phyloP scores from a whole-genome alignment of 2,329 filamentous ascomycete species.

The Neofusicoccum kwambonambiense region DNA sequence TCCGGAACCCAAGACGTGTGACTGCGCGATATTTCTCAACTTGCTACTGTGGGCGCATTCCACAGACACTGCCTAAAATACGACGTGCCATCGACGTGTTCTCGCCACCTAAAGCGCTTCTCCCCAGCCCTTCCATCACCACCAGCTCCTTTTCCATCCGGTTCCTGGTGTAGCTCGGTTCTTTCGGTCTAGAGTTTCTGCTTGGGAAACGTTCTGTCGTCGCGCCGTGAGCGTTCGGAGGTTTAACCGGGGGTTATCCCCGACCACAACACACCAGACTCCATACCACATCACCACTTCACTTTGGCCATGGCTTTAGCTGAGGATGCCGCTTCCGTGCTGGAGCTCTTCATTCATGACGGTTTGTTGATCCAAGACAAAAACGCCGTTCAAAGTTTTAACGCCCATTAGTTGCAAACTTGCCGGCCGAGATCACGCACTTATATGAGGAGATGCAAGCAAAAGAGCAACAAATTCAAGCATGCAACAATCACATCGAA shows the following conservation, averaged over 20 bases:
- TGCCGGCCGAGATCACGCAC: slow-evolving; percentile 79
- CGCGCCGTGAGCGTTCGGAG: neutral
- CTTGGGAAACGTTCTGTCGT: neutral
- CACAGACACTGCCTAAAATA: neutral
- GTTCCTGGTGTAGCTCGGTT: neutral
- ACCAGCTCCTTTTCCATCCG: neutral
- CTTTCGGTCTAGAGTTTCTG: neutral
- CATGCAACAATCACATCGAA: slow-evolving; percentile 67
- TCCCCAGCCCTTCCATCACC: neutral
- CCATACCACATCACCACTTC: neutral
- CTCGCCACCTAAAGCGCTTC: neutral
- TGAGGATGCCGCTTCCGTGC: slow-evolving; percentile 66
- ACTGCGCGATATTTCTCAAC: no score
- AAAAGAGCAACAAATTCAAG: slow-evolving; percentile 71
- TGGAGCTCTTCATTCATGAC: slow-evolving; percentile 76
- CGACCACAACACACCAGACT: neutral
- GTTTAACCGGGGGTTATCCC: neutral
- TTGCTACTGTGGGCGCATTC: no score
- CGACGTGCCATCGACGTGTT: neutral
- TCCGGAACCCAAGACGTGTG: no score
- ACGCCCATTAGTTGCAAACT: slow-evolving; percentile 61
- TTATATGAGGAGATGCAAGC: slow-evolving; percentile 79
- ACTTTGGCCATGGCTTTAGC: slow-evolving; percentile 35
- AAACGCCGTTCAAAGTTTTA: neutral
- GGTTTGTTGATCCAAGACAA: slow-evolving; percentile 35